These are phyloP conservation scores for Daldinia vernicosa DNA, from an alignment of 495 filamentous ascomycete species.

Conservation along the genomic window DNA sequence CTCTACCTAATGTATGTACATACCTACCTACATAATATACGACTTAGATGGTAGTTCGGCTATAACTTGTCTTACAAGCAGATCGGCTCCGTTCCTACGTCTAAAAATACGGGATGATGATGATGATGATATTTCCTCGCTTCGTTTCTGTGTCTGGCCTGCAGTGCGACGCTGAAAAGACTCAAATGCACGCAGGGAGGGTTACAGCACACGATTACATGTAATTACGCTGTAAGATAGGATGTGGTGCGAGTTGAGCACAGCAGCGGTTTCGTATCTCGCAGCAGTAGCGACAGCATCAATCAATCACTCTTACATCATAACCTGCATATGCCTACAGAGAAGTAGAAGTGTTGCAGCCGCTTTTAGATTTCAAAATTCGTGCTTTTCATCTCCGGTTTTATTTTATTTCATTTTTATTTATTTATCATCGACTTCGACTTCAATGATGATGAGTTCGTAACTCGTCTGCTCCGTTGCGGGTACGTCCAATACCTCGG, in stretches of 20 bases:
- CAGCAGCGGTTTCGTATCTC: background rate
- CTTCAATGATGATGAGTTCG: too few relatives aligned
- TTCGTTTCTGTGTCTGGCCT: conserved; percentile 1
- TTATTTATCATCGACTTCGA: too few relatives aligned
- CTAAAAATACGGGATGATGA: conserved; percentile 33
- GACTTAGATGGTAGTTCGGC: background rate
- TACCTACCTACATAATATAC: background rate
- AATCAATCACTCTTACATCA: too few relatives aligned
- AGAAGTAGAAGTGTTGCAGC: background rate
- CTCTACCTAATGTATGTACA: background rate
- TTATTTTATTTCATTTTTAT: too few relatives aligned
- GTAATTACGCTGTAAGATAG: conserved; percentile 1
- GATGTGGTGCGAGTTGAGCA: conserved; percentile 8
- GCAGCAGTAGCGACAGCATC: too few relatives aligned
- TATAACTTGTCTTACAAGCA: background rate
- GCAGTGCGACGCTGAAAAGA: conserved; percentile 26
- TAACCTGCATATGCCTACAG: too few relatives aligned
- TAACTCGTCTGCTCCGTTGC: background rate
- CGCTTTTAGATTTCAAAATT: background rate
- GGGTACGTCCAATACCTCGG: conserved; percentile 1
- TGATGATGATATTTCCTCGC: background rate
- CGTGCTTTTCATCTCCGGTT: background rate
- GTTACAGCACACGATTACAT: conserved; percentile 10
- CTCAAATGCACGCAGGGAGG: conserved; percentile 14
- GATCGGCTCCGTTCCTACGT: conserved; percentile 7